Evolutionary conservation across 2,329 filamentous ascomycete genomes (phyloP).

Genomic region (Trichoderma gracile): DNA sequence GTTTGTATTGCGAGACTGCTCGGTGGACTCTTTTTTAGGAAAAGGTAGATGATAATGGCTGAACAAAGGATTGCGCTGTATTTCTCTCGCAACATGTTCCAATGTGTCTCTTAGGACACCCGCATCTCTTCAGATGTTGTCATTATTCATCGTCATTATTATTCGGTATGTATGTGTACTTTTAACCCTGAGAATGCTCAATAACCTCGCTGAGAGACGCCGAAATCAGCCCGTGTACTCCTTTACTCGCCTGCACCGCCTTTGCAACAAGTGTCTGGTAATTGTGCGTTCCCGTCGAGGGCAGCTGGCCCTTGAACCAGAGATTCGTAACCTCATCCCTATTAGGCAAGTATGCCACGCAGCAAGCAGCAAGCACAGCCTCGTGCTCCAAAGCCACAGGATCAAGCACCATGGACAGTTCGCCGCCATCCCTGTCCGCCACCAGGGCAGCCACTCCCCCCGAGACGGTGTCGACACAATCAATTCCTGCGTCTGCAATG

Average conservation of each 20-base stretch:
- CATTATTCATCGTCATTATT: constrained; percentile 19
- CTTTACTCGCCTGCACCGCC: constrained; percentile 47
- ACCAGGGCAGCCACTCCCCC: constrained; percentile 88
- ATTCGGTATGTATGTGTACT: background rate
- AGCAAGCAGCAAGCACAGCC: constrained; percentile 77
- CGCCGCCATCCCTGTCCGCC: constrained; percentile 37
- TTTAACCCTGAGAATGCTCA: constrained; percentile 1
- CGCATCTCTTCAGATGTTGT: constrained; percentile 3
- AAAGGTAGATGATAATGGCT: constrained; percentile 6
- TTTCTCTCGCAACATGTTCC: no score
- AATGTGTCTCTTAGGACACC: no score
- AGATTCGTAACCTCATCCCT: constrained; percentile 92
- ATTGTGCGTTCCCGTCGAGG: constrained; percentile 41
- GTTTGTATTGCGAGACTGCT: no score
- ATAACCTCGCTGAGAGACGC: constrained; percentile 42
- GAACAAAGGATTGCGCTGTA: background rate
- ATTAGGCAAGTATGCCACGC: constrained; percentile 82
- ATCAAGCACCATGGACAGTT: constrained; percentile 66
- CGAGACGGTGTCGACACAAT: constrained; percentile 86
- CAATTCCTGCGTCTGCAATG: constrained; percentile 90
- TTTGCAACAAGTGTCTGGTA: constrained; percentile 41
- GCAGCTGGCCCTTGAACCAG: constrained; percentile 79
- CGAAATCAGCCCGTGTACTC: constrained; percentile 37
- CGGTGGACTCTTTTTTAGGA: no score
- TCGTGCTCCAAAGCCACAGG: constrained; percentile 79